Base-by-base conservation (phyloP, 2,329 filamentous ascomycete genomes). In the Sporothrix luriei region DNA sequence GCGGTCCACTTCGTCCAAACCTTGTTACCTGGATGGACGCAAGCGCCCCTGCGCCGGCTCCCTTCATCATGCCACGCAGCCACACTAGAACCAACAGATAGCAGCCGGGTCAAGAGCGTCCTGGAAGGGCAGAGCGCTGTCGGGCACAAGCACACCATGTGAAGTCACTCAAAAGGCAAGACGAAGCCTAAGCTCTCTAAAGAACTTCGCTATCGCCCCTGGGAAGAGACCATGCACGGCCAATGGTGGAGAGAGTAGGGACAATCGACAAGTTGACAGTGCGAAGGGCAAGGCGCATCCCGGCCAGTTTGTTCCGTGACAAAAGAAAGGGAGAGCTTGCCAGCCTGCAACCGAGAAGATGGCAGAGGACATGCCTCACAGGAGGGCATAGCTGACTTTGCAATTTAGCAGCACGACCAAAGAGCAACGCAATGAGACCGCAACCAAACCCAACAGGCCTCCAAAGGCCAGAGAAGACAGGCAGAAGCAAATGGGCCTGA, bases 161-260 rank as follows among this genome's bases (percentile, higher is more conserved):
- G 3, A 57, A 55, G 33, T 57, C 13, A 21, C 57, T 24, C 29
- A 59, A 61, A 24, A 29, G 3, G 11, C 16, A n/a, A 26, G 1
- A 43, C 14, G 38, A 62, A 62, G 38, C 13, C 24, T 33, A 38
- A 46, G 57, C 33, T 33, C 33, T 33, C 55, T 26, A 19, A 24
- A 26, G 57, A 38, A 62, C 26, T 62, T 26, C 54, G 29, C 57
- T 62, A 46, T 62, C 38, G n/a, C 38, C 38, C n/a, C 16, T 21
- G 16, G 29, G 43, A 64, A 29, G 46, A 64, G 49, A 64, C 62
- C 29, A 29, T 40, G 62, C 62, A 51, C 48, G 46, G 48, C 46
- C 62, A 66, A 51, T 52, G 38, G 48, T 66, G 48, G 62, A 52
- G 62, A 40, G 48, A 13, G 29, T 40, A 65, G 21, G 62, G 48